These are phyloP conservation scores for Endotrypanum monterogeii DNA, from an alignment of 208 protist species.

Conservation along the genomic window DNA sequence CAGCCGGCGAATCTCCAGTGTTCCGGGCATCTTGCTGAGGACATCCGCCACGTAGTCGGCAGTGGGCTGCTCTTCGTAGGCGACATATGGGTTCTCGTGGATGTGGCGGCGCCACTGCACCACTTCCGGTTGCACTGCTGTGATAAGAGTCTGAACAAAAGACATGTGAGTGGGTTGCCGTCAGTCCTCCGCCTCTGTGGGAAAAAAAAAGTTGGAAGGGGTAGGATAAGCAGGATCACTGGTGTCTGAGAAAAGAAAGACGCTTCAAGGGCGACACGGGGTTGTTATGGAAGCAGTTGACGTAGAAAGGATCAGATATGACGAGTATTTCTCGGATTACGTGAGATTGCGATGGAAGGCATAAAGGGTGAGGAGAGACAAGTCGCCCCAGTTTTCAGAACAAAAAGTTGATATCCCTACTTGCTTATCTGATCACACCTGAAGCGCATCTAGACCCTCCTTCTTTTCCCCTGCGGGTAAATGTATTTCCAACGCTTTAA, in stretches of 20 bases:
- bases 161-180: slow-evolving; percentile 26
- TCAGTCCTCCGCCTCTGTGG: not conserved
- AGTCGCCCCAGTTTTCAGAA: not conserved
- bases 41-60: slow-evolving; percentile 62
- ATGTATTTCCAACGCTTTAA: not conserved
- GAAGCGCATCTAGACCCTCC: not conserved
- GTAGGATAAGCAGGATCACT: not conserved
- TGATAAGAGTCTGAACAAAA: slow-evolving; percentile 43
- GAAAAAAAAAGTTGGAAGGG: too few relatives aligned
- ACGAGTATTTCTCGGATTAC: too few relatives aligned
- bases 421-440: not conserved
- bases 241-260: not conserved
- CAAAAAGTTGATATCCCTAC: not conserved
- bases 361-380: not conserved
- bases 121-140: slow-evolving; percentile 49
- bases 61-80: slow-evolving; percentile 62
- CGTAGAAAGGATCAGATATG: too few relatives aligned
- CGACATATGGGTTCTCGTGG: slow-evolving; percentile 58
- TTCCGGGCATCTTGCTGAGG: slow-evolving; percentile 44
- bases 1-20: slow-evolving; percentile 47
- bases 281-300: not conserved
- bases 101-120: slow-evolving; percentile 76
- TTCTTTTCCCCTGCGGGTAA: not conserved
- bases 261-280: not conserved
- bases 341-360: not conserved